These are phyloP conservation scores for Sodiomyces alkalinus DNA, from an alignment of 2,329 filamentous ascomycete species.

Conservation along the genomic window DNA sequence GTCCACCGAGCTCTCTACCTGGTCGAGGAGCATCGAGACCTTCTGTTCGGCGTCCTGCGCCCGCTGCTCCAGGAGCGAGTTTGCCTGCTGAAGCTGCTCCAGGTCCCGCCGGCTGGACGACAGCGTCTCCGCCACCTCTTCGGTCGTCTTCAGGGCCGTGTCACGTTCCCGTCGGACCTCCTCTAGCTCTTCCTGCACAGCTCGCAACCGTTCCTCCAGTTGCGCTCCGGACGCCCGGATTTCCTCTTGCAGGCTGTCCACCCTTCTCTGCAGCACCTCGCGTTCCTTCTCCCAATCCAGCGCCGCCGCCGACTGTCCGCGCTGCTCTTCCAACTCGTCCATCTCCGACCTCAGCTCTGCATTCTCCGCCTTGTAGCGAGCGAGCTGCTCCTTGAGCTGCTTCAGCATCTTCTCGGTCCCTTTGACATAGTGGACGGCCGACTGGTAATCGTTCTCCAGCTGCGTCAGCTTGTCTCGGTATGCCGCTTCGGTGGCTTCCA, in stretches of 20 bases:
- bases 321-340: constrained; percentile 48
- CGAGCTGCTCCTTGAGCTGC: constrained; percentile 95
- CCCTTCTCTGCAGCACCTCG: constrained; percentile 46
- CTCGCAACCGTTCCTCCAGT: constrained; percentile 56
- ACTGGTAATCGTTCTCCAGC: constrained; percentile 94
- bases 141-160: constrained; percentile 37
- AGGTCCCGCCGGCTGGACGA: constrained; percentile 49
- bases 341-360: constrained; percentile 68
- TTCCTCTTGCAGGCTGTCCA: constrained; percentile 54
- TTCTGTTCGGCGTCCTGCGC: constrained; percentile 85
- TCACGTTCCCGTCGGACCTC: constrained; percentile 55
- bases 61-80: constrained; percentile 63
- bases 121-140: constrained; percentile 42
- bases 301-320: constrained; percentile 19
- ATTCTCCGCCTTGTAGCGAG: constrained; percentile 81
- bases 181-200: constrained; percentile 55
- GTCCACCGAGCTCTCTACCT: constrained; percentile 86
- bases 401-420: constrained; percentile 98
- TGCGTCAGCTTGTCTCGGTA: constrained; percentile 90
- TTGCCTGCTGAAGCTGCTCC: constrained; percentile 71
- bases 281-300: constrained; percentile 65
- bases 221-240: constrained; percentile 48
- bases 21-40: constrained; percentile 81
- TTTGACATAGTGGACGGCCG: constrained; percentile 93
- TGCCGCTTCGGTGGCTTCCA: constrained; percentile 72